phyloP scores from a whole-genome alignment of 257 asterid genomes.

The Capsicum chinense region DNA sequence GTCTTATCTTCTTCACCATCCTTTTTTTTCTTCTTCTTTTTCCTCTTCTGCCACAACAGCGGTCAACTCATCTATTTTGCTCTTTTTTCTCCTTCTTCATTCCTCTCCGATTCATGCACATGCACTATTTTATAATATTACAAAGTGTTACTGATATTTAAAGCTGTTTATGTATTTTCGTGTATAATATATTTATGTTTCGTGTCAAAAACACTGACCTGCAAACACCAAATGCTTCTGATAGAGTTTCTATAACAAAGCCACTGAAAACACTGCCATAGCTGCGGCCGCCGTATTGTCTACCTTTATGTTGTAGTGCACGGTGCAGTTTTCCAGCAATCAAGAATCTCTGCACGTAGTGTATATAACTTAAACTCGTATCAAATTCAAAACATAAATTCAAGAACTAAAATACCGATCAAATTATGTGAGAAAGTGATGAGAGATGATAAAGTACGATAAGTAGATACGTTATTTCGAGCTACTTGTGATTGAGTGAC shows the following conservation, averaged over 20 bases:
- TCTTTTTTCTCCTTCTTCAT: too few relatives aligned
- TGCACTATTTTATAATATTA: too few relatives aligned
- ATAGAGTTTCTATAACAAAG: background rate
- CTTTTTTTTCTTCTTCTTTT: too few relatives aligned
- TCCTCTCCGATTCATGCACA: too few relatives aligned
- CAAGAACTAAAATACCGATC: background rate
- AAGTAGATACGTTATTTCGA: background rate
- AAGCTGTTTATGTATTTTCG: too few relatives aligned
- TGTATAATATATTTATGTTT: too few relatives aligned
- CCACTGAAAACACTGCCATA: constrained; percentile 18
- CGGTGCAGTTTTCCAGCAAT: constrained; percentile 55
- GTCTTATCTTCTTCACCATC: too few relatives aligned
- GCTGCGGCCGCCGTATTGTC: background rate
- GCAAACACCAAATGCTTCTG: background rate
- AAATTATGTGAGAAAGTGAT: too few relatives aligned
- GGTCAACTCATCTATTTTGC: too few relatives aligned
- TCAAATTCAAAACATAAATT: background rate
- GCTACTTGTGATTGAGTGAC: too few relatives aligned
- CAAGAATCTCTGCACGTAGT: constrained; percentile 49
- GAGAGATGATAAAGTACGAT: background rate
- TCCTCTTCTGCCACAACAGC: too few relatives aligned
- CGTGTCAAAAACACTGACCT: background rate
- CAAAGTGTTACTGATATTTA: too few relatives aligned
- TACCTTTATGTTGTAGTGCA: constrained; percentile 9
- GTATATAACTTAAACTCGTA: background rate